Evolutionary conservation across 805 yeast species (phyloP).

Genomic region (Yarrowia sp.): DNA sequence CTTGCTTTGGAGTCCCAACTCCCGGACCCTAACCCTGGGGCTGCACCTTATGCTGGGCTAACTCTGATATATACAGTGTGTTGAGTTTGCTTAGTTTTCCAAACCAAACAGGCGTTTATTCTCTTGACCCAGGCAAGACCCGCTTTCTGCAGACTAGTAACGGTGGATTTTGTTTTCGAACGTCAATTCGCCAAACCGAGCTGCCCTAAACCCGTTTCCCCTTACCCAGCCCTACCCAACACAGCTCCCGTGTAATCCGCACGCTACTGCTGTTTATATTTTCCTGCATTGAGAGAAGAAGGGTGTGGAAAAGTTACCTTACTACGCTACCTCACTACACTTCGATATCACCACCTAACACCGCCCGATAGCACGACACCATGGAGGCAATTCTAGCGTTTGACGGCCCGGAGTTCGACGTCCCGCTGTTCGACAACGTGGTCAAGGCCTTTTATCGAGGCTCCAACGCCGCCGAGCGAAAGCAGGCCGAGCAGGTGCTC

Average conservation of each 20-base stretch:
- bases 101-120: slow-evolving; percentile 15
- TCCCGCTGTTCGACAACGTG: slow-evolving; percentile 77
- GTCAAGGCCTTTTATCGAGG: slow-evolving; percentile 87
- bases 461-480: slow-evolving; percentile 64
- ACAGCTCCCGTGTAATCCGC: not conserved
- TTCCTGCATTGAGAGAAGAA: slow-evolving; percentile 35
- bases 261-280: slow-evolving; percentile 9
- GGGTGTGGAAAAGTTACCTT: slow-evolving; percentile 36
- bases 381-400: slow-evolving; percentile 94
- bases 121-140: too few species aligned
- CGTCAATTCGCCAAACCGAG: too few species aligned
- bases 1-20: not conserved
- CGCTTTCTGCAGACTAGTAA: too few species aligned
- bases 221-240: not conserved
- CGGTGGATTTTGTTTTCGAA: too few species aligned
- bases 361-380: not conserved
- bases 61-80: slow-evolving; percentile 26
- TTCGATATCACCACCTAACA: too few species aligned
- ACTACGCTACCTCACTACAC: not conserved
- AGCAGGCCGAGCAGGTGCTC: slow-evolving; percentile 52
- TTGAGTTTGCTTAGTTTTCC: slow-evolving; percentile 21
- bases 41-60: slow-evolving; percentile 1
- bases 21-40: slow-evolving; percentile 5
- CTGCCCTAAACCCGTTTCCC: too few species aligned
- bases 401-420: slow-evolving; percentile 74